phyloP scores from a whole-genome alignment of 2,329 filamentous ascomycete species.

The Diaporthe ampelina region DNA sequence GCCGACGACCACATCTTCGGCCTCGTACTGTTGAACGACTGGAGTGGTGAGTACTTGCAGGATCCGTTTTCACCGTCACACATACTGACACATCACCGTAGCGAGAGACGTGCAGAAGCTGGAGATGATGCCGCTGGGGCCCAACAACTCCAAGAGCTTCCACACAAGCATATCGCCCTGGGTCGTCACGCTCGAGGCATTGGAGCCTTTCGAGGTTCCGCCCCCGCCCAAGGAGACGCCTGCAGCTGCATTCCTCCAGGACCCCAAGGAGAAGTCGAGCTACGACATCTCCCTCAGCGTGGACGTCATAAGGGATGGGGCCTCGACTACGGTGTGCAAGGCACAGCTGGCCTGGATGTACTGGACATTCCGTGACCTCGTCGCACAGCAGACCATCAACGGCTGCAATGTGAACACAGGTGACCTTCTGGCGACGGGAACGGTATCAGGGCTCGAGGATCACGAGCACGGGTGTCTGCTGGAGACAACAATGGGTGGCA shows the following conservation, averaged over 20 bases:
- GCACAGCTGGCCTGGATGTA: constrained; percentile 52
- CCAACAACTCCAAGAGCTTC: constrained; percentile 73
- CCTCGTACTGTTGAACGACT: constrained; percentile 74
- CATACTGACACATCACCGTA: constrained; percentile 41
- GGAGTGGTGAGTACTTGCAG: constrained; percentile 60
- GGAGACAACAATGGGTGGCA: constrained; percentile 55
- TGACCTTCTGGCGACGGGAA: constrained; percentile 59
- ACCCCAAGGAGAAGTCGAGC: constrained; percentile 51
- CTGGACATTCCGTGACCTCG: constrained; percentile 55
- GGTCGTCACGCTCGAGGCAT: constrained; percentile 71
- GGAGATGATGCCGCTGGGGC: constrained; percentile 73
- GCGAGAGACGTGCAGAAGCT: constrained; percentile 73
- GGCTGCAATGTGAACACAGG: constrained; percentile 55
- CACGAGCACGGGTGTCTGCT: constrained; percentile 56
- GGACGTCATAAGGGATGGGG: constrained; percentile 46
- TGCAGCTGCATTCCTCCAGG: constrained; percentile 51
- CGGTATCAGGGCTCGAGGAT: constrained; percentile 53
- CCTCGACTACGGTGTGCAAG: constrained; percentile 48
- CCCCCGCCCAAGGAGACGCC: constrained; percentile 45
- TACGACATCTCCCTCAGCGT: constrained; percentile 52
- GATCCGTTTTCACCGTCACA: constrained; percentile 46
- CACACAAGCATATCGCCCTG: constrained; percentile 72
- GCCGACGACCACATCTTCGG: constrained; percentile 74
- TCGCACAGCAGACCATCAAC: constrained; percentile 54
- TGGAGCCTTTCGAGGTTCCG: constrained; percentile 69